Evolutionary conservation across 306 rosid species (phyloP).

Genomic region (Quercus cerris): DNA sequence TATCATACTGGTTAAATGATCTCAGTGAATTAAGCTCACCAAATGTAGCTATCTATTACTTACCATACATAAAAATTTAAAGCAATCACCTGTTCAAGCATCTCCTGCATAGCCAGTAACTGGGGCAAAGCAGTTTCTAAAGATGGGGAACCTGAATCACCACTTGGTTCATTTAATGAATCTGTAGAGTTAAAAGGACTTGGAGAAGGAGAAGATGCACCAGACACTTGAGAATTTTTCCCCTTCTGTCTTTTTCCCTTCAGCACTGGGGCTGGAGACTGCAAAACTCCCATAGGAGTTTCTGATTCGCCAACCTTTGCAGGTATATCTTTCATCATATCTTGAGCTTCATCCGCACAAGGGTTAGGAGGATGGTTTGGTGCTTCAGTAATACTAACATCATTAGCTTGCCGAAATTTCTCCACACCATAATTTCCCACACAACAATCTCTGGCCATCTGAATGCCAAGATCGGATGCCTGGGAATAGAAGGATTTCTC

Average conservation of each 20-base stretch:
- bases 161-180: constrained; percentile 47
- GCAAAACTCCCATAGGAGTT: constrained; percentile 28
- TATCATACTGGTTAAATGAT: background rate
- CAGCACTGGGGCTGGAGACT: constrained; percentile 38
- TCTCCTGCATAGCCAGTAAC: constrained; percentile 48
- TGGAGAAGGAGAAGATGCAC: constrained; percentile 39
- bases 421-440: constrained; percentile 33
- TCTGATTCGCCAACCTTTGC: constrained; percentile 38
- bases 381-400: constrained; percentile 20
- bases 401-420: constrained; percentile 32
- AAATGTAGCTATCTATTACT: constrained; percentile 2
- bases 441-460: constrained; percentile 47
- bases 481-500: constrained; percentile 68
- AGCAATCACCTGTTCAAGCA: constrained; percentile 58
- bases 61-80: background rate
- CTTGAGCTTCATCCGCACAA: constrained; percentile 39
- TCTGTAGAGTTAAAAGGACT: constrained; percentile 47
- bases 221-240: constrained; percentile 46
- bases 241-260: constrained; percentile 62
- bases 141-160: constrained; percentile 35
- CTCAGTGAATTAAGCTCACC: constrained; percentile 3
- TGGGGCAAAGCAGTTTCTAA: constrained; percentile 50
- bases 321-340: constrained; percentile 36
- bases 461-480: constrained; percentile 62
- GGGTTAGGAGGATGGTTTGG: constrained; percentile 26